phyloP scores from a whole-genome alignment of 495 filamentous ascomycete species.

The Elasticomyces elasticus region DNA sequence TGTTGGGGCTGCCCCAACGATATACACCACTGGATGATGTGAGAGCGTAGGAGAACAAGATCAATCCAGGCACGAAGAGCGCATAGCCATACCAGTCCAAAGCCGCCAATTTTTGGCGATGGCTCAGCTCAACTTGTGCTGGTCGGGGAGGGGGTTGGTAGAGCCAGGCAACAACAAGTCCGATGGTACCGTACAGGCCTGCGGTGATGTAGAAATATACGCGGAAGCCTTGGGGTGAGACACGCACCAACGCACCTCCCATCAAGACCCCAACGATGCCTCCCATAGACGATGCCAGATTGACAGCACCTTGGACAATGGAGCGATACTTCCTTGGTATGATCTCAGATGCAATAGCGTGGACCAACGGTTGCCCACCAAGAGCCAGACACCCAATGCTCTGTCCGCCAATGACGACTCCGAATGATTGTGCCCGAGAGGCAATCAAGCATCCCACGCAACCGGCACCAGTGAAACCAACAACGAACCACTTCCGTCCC shows the following conservation, averaged over 20 bases:
- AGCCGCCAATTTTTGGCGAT: not conserved
- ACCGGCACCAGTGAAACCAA: not conserved
- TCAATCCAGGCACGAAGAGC: not conserved
- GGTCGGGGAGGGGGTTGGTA: not conserved
- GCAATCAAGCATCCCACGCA: not conserved
- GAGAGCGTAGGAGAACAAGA: not conserved
- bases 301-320: not conserved
- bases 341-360: not conserved
- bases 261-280: not conserved
- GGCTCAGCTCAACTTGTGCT: not conserved
- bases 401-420: not conserved
- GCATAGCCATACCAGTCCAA: not conserved
- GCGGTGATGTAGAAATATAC: not conserved
- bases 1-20: not conserved
- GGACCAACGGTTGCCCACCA: not conserved
- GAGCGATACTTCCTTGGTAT: not conserved
- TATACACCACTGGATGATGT: not conserved
- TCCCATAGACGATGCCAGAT: not conserved
- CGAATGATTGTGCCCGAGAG: not conserved
- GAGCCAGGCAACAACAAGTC: not conserved
- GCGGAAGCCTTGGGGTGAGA: not conserved
- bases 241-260: not conserved
- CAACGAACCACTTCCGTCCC: not conserved
- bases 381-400: not conserved
- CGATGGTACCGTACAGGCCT: not conserved